A percentile compares a stretch with the other conserved stretches of the same genome.
These are phyloP conservation scores for Tetrahymena malaccensis DNA, from an alignment of 73 alveolate species.

Conservation along the genomic window DNA sequence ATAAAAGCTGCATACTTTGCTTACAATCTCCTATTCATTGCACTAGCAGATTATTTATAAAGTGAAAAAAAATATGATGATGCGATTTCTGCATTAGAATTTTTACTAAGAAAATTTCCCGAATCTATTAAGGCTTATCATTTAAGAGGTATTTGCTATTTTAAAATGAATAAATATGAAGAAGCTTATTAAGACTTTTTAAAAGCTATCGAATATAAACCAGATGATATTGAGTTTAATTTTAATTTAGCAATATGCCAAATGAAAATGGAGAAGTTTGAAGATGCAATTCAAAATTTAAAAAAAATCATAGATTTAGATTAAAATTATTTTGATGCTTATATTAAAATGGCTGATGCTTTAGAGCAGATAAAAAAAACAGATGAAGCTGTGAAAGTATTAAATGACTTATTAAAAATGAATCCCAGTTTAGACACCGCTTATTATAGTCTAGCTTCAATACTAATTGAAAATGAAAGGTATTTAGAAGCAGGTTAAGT, in stretches of 20 bases:
- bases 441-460: neutral
- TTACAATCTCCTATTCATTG: no score
- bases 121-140: neutral
- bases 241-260: neutral
- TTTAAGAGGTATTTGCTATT: neutral
- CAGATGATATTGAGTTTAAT: neutral
- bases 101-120: no score
- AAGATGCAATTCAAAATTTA: neutral
- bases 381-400: neutral
- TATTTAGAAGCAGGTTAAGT: neutral
- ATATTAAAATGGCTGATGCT: neutral
- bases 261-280: neutral
- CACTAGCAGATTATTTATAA: no score
- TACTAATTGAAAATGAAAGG: neutral
- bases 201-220: neutral
- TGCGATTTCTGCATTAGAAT: no score
- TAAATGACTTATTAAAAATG: neutral
- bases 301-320: neutral
- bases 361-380: no score
- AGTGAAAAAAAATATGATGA: no score
- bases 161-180: neutral
- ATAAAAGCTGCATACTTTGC: no score
- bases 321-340: neutral
- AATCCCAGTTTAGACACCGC: neutral
- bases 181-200: neutral